Percentiles rank a stretch among this genome's conserved stretches.
phyloP scores from a whole-genome alignment of 495 filamentous ascomycete species.

The Endocarpon pusillum region DNA sequence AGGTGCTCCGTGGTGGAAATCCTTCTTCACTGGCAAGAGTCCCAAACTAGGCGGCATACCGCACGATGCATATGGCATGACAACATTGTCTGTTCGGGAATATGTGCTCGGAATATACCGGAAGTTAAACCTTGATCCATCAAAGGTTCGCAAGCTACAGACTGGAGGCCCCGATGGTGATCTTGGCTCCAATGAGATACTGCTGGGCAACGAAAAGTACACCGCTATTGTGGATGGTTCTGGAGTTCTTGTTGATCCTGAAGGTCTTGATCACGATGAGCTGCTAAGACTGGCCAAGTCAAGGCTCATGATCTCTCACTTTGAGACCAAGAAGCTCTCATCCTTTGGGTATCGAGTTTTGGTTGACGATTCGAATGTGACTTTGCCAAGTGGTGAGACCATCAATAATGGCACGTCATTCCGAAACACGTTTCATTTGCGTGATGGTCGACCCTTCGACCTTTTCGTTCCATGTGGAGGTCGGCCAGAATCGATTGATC shows the following conservation, averaged over 20 bases:
- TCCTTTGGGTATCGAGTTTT: constrained; percentile 80
- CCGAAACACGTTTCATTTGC: constrained; percentile 92
- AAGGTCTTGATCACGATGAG: constrained; percentile 73
- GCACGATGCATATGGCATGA: constrained; percentile 95
- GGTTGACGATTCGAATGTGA: constrained; percentile 76
- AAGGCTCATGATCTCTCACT: constrained; percentile 78
- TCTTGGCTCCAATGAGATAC: constrained; percentile 92
- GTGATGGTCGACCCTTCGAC: constrained; percentile 57
- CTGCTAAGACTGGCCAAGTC: constrained; percentile 69
- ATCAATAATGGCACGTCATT: constrained; percentile 85
- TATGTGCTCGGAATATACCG: constrained; percentile 94
- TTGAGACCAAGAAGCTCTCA: constrained; percentile 72
- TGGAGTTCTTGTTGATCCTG: constrained; percentile 83
- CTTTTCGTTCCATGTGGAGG: constrained; percentile 93
- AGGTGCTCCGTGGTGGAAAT: constrained; percentile 98
- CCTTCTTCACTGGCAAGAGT: constrained; percentile 98
- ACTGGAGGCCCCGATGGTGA: constrained; percentile 96
- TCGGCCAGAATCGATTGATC: constrained; percentile 89
- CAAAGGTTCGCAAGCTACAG: constrained; percentile 77
- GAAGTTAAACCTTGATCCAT: constrained; percentile 75
- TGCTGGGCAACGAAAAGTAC: constrained; percentile 91
- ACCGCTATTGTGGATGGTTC: constrained; percentile 83
- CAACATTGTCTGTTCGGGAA: constrained; percentile 86
- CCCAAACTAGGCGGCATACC: constrained; percentile 92
- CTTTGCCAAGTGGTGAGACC: constrained; percentile 68